These are phyloP conservation scores for Pleurotus djamor DNA, from an alignment of 768 basidiomycete species.

Conservation along the genomic window DNA sequence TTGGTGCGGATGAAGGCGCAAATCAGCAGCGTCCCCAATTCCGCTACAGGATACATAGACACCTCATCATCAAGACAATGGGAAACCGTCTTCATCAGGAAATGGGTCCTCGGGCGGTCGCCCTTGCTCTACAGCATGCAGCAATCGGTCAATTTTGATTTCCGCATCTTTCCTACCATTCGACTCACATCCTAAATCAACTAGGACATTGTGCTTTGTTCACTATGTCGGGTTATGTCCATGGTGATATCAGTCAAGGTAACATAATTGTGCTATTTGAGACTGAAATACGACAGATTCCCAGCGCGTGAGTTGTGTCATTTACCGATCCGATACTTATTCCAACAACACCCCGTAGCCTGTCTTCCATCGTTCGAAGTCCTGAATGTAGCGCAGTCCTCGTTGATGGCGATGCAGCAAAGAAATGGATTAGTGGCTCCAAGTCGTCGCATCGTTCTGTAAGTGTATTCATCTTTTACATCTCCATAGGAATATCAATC, in stretches of 20 bases:
- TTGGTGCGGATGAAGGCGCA: neutral
- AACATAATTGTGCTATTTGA: slow-evolving; percentile 6
- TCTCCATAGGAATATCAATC: neutral
- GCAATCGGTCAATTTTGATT: slow-evolving; percentile 3
- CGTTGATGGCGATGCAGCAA: slow-evolving; percentile 9
- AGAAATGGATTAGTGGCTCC: neutral
- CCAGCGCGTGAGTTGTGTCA: neutral
- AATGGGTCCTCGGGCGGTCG: neutral
- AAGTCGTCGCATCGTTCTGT: neutral
- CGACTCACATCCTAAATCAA: neutral
- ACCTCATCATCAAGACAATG: neutral
- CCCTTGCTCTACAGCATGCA: neutral
- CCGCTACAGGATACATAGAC: neutral
- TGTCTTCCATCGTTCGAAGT: neutral
- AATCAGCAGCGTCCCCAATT: neutral
- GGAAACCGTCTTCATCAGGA: neutral
- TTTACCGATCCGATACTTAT: neutral
- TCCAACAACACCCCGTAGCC: neutral
- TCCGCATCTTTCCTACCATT: neutral
- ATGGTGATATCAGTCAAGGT: slow-evolving; percentile 9
- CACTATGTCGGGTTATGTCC: neutral
- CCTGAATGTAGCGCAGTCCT: slow-evolving; percentile 3
- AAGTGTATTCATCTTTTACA: neutral
- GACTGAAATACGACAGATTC: neutral
- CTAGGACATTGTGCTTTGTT: slow-evolving; percentile 6